Evolutionary conservation across 257 asterid species (phyloP), one percentile per base, ranked within the genome.

Genomic region (Solanum ahanhuiri): DNA sequence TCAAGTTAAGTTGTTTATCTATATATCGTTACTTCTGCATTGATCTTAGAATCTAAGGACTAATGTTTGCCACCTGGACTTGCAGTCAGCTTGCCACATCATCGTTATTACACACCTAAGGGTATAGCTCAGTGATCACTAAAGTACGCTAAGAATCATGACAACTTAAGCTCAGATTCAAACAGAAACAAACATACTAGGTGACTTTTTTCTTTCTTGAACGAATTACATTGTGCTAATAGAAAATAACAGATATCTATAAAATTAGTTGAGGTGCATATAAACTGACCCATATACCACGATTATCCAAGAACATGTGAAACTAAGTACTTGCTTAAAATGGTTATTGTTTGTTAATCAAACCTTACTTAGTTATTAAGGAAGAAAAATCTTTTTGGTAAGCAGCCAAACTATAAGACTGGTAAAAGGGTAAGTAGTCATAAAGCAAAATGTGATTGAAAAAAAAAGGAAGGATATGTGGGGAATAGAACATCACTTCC

Each of bases 281-380:
- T 18, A 31, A 70, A 9, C 0, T 70, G 2, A 31, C 2, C 0
- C 12, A 0, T 17, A 31, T 0, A 0, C 1, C 25, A 15, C 0
- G 0, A 17, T 70, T 31, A 0, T 70, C 3, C 1, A 31, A 15
- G 3, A 23, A 11, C 31, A 60, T 60, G 6, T 43, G 20, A 81
- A 30, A 81, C 41, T 48, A 17, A 17, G 20, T 45, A 28, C 43
- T 81, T 30, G 69, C 63, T 48, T 30, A 81, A 51, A 48, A 45
- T 20, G 30, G 69, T 23, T 81, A 81, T 45, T 81, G 20, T 48
- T 81, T 31, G 51, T 54, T 25, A 85, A 85, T 77, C 85, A 89
- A 25, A 79, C 88, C 87, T 95, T 93, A 69, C 97, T 94, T 95
- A 91, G 93, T 63, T 71, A 82, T 41, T 91, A 95, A 93, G 98